Evolutionary conservation across 176 grass and related monocot species (phyloP), one percentile per base, ranked within the genome.

Genomic region (Aegilops sharonensis): DNA sequence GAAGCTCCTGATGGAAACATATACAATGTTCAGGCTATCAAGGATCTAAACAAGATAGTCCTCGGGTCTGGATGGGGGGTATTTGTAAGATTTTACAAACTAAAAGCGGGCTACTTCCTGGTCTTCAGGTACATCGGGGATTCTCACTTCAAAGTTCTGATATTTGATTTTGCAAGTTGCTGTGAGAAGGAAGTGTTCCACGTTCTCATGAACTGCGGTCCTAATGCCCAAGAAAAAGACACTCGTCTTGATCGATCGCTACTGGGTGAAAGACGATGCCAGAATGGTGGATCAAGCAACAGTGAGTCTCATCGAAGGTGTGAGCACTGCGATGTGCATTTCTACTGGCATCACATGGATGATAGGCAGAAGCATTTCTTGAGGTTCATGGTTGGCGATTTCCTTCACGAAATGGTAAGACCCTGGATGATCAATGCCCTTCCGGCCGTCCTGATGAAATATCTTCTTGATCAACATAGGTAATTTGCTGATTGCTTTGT

Each of bases 91-190:
- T 65, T 35, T 70, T 72, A 95, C 20, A 10, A 77, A 17, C 63
- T 91, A 52, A 57, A 68, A 63, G 8, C 39, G 9, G 76, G 34
- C 20, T 78, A 87, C 6, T 2, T 91, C 34, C 60, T 95, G 36
- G 17, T 89, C 59, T 95, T 95, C 68, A 86, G 70, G 70, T 83
- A 79, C 13, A 45, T 29, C 18, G 84, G 68, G 36, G 17, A 89
- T 15, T 93, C 84, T 21, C 77, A 80, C 82, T 95, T 89, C 68
- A 85, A 85, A 47, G 81, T 91, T 48, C 45, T 71, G 57, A 91
- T 93, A 54, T 93, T 93, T 7, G 81, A 88, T 75, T 75, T 30
- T 69, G 3, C 3, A 10, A 84, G 29, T 39, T 75, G 84, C 48
- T 80, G 77, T 8, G 87, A 91, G 89, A 89, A 91, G 85, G 80